Evolutionary conservation across 2,329 filamentous ascomycete species (phyloP), one percentile per base, ranked within the genome.

Genomic region (Mariannaea elegans): DNA sequence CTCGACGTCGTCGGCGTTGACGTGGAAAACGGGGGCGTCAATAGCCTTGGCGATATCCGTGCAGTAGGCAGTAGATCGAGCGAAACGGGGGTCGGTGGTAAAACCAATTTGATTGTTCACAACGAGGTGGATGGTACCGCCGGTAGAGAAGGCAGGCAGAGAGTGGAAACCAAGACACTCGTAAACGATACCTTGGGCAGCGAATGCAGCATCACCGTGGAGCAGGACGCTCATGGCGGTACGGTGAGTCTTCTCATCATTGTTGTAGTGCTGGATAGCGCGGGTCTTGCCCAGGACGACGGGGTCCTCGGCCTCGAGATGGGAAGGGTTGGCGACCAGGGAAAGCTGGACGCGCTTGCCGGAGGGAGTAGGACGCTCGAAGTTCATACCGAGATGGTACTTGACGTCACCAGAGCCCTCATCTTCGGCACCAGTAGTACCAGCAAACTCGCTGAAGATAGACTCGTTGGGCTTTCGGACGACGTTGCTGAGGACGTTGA

Each of bases 71-170:
- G 95, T 99, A 18, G 95, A 99, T 71, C 95, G 93, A 71, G 95
- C 90, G 79, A 97, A 99, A 74, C 95, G 93, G 68, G 95, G 95
- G 75, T 99, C 95, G 19, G 95, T 99, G 53, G 95, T 99, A 85
- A 99, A 99, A 78, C 95, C 95, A 77, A 99, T 99, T 85, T 99
- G 95, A 86, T 99, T 99, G 88, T 99, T 99, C 70, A 98, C 94
- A 60, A 99, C 89, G 67, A 99, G 85, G 80, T 99, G 95, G 71
- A 99, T 92, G 59, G 95, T 99, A 75, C 95, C 95, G 72, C 95
- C 95, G 53, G 95, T 98, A 47, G 96, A 97, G 82, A 97, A 99
- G 69, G 91, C 92, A 27, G 95, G 95, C 34, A 99, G 88, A 51
- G 93, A 91, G 81, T 97, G 91, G 88, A 99, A 97, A 65, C 95